Conservation (phyloP, 2,329 filamentous ascomycete genomes). For the Colletotrichum chlorophyti region DNA sequence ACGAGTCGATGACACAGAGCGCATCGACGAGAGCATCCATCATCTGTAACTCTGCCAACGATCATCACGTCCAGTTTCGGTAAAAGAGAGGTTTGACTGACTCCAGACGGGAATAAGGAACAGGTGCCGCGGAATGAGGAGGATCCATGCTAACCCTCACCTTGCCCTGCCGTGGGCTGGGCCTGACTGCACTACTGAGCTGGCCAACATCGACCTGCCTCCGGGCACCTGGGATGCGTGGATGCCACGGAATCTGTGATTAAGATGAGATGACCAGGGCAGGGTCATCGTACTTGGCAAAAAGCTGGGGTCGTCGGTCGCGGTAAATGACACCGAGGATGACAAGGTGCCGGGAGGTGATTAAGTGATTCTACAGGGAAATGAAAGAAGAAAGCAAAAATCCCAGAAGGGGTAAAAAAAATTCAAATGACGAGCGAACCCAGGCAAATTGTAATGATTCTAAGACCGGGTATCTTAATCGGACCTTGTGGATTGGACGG, state of each 20-base stretch:
- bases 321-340: conserved; percentile 16
- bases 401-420: neutral
- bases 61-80: neutral
- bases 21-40: no score
- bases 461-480: conserved; percentile 1
- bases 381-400: conserved; percentile 3
- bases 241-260: conserved; percentile 1
- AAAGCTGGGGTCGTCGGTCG: neutral
- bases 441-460: neutral
- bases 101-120: conserved; percentile 4
- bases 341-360: neutral
- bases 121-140: conserved; percentile 16
- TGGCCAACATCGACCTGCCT: conserved; percentile 14
- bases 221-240: conserved; percentile 15
- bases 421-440: conserved; percentile 3
- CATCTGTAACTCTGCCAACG: conserved; percentile 1
- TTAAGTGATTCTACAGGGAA: no score
- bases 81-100: neutral
- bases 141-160: conserved; percentile 15
- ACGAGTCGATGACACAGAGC: conserved; percentile 14
- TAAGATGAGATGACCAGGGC: conserved; percentile 22
- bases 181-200: neutral
- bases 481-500: conserved; percentile 15
- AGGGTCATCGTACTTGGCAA: neutral
- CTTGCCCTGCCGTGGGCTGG: conserved; percentile 7